phyloP scores from a whole-genome alignment of 139 green algal genomes.

The Micromonas pusilla region DNA sequence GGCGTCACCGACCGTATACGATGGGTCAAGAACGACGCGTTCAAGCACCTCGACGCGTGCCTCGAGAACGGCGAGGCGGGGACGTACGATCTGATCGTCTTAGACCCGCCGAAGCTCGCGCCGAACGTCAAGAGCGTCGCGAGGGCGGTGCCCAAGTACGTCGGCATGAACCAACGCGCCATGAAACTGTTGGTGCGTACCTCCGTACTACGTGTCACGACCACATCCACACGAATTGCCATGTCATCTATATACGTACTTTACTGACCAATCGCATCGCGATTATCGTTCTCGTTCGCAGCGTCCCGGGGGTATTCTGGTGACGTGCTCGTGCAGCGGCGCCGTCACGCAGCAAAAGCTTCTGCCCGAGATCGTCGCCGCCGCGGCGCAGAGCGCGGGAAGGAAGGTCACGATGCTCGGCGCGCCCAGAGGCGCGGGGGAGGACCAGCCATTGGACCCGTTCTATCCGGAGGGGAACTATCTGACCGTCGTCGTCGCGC shows the following conservation, averaged over 20 bases:
- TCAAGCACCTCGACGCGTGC: conserved; percentile 65
- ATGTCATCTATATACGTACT: too few species aligned
- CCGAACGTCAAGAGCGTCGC: conserved; percentile 53
- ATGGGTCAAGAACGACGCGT: conserved; percentile 60
- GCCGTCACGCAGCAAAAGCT: conserved; percentile 66
- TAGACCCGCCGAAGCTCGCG: conserved; percentile 93
- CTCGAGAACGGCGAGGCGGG: conserved; percentile 48
- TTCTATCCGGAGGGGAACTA: conserved; percentile 2
- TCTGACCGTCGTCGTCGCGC: conserved; percentile 4
- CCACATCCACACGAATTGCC: too few species aligned
- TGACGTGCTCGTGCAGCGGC: conserved; percentile 87
- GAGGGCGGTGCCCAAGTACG: conserved; percentile 54
- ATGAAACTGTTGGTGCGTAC: conserved; percentile 68
- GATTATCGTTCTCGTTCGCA: too few species aligned
- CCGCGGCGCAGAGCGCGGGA: background rate
- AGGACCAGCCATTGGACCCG: conserved; percentile 12
- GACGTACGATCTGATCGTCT: conserved; percentile 77
- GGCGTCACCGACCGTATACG: conserved; percentile 36
- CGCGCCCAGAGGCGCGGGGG: background rate
- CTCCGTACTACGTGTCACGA: too few species aligned
- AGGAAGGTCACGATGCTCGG: background rate
- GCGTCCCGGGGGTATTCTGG: conserved; percentile 72
- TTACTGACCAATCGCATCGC: too few species aligned
- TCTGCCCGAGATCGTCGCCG: conserved; percentile 19
- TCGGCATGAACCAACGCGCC: conserved; percentile 61